Evolutionary conservation across 2,329 filamentous ascomycete species (phyloP).

Genomic region (Aspergillus udagawae): DNA sequence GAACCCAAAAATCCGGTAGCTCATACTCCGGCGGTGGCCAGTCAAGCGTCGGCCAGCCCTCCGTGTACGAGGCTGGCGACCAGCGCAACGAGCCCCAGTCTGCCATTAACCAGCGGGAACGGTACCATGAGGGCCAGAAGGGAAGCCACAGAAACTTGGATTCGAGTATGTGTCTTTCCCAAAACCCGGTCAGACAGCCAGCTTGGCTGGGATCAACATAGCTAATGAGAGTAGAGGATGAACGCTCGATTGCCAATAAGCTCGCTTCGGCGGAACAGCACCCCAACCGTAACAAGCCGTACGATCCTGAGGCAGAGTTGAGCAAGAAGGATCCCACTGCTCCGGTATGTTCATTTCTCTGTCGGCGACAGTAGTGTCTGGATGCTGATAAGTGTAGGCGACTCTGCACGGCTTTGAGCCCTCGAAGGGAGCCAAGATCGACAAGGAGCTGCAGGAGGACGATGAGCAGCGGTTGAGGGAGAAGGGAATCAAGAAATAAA

Average conservation of each 20-base stretch:
- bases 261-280: slow-evolving; percentile 35
- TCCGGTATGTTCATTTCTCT: slow-evolving; percentile 29
- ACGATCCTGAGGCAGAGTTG: slow-evolving; percentile 34
- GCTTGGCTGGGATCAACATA: not conserved
- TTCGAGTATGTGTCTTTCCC: slow-evolving; percentile 54
- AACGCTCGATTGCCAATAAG: slow-evolving; percentile 44
- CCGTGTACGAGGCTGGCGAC: slow-evolving; percentile 72
- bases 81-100: slow-evolving; percentile 62
- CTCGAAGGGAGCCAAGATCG: slow-evolving; percentile 45
- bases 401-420: slow-evolving; percentile 44
- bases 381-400: slow-evolving; percentile 31
- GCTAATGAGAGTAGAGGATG: slow-evolving; percentile 33
- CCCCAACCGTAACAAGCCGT: slow-evolving; percentile 21
- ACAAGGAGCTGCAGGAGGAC: slow-evolving; percentile 41
- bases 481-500: slow-evolving; percentile 39
- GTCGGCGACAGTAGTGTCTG: not conserved
- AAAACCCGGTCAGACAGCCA: not conserved
- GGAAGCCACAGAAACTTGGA: slow-evolving; percentile 67
- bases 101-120: slow-evolving; percentile 49
- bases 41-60: slow-evolving; percentile 63
- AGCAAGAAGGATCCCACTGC: slow-evolving; percentile 41
- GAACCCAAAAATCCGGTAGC: slow-evolving; percentile 11
- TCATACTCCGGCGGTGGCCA: slow-evolving; percentile 35
- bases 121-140: slow-evolving; percentile 68
- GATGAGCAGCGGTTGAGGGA: slow-evolving; percentile 43